These are phyloP conservation scores for Ampelocalamus luodianensis DNA, from an alignment of 176 grass and related monocot species.

Conservation along the genomic window DNA sequence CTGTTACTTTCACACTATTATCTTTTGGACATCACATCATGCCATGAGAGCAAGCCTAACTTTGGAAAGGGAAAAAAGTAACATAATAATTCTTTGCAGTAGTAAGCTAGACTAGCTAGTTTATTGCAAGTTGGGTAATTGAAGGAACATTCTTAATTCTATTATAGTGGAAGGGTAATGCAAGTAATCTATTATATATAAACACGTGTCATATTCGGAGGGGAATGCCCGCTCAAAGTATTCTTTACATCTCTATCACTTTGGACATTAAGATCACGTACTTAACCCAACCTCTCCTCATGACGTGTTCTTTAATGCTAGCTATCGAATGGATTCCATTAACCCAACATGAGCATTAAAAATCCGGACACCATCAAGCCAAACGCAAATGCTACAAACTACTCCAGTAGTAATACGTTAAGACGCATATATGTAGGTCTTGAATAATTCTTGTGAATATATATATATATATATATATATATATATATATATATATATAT, in stretches of 20 bases:
- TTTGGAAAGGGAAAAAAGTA: conserved; percentile 5
- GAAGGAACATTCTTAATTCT: conserved; percentile 51
- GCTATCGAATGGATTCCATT: conserved; percentile 37
- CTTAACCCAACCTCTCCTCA: conserved; percentile 47
- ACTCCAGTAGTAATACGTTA: not conserved
- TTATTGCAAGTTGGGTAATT: conserved; percentile 45
- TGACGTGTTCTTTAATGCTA: conserved; percentile 43
- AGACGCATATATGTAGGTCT: not conserved
- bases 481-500: no score
- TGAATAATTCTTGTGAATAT: not conserved
- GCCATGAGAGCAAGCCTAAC: conserved; percentile 38
- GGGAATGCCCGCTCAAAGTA: conserved; percentile 14
- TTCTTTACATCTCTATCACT: conserved; percentile 51
- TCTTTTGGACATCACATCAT: conserved; percentile 56
- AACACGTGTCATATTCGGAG: conserved; percentile 42
- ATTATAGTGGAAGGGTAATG: conserved; percentile 39
- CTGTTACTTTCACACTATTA: conserved; percentile 42
- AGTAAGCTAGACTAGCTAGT: conserved; percentile 32
- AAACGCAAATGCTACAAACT: conserved; percentile 36
- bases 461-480: no score
- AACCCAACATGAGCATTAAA: conserved; percentile 8
- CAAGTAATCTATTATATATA: conserved; percentile 40
- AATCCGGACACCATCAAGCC: conserved; percentile 24
- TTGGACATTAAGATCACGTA: conserved; percentile 47
- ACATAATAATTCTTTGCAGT: conserved; percentile 16